These are phyloP conservation scores for Diaporthe batatas DNA, from an alignment of 2,329 filamentous ascomycete genomes.

Conservation along the genomic window DNA sequence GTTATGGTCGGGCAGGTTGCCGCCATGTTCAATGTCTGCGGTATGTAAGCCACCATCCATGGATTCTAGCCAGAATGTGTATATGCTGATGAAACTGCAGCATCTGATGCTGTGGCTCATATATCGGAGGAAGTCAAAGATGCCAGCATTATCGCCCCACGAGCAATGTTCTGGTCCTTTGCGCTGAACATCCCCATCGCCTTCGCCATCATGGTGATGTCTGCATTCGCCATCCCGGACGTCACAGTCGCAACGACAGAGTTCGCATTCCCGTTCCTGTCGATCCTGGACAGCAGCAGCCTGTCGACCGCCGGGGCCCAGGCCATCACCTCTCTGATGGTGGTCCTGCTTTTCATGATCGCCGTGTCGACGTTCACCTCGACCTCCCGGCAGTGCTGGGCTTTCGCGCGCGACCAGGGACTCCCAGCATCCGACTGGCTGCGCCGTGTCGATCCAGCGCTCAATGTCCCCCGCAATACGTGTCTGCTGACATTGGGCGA, in stretches of 20 bases:
- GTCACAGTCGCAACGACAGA: slow-evolving; percentile 56
- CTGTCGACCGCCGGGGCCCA: slow-evolving; percentile 50
- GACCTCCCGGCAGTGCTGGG: slow-evolving; percentile 70
- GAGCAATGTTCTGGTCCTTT: slow-evolving; percentile 51
- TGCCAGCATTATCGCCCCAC: slow-evolving; percentile 48
- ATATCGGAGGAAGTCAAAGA: slow-evolving; percentile 51
- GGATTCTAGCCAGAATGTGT: slow-evolving; percentile 46
- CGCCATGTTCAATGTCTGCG: slow-evolving; percentile 21
- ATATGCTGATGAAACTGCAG: background rate
- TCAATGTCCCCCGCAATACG: slow-evolving; percentile 20
- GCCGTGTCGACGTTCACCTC: slow-evolving; percentile 69
- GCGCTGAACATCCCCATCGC: slow-evolving; percentile 51
- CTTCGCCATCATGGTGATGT: slow-evolving; percentile 43
- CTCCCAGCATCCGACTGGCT: slow-evolving; percentile 57
- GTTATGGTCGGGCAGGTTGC: slow-evolving; percentile 51
- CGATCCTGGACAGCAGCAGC: slow-evolving; percentile 63
- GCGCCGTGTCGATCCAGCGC: slow-evolving; percentile 44
- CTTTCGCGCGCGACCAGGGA: slow-evolving; percentile 62
- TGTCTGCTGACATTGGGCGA: background rate
- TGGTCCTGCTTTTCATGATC: slow-evolving; percentile 62
- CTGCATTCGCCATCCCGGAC: slow-evolving; percentile 3
- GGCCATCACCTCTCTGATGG: slow-evolving; percentile 63
- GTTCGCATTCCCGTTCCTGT: slow-evolving; percentile 72
- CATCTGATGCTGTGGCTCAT: slow-evolving; percentile 48
- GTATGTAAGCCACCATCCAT: slow-evolving; percentile 44